Base-by-base conservation (phyloP, 768 basidiomycete species). In the Leccinum subtestaceum region DNA sequence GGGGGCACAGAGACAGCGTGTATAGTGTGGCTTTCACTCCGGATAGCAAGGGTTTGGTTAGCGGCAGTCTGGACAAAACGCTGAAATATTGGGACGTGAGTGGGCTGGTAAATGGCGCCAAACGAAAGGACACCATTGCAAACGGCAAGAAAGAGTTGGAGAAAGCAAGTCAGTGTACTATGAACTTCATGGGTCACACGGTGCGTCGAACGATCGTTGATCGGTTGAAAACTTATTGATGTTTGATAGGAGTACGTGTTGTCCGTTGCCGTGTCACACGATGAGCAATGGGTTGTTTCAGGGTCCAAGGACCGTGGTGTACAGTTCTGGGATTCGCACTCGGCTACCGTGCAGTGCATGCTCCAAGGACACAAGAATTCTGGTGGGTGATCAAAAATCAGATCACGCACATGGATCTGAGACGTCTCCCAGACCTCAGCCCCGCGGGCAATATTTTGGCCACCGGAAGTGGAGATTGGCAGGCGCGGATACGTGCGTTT, bases 291-390 rank as follows among this genome's bases (percentile, higher is more conserved):
- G 91, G 89, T 98, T 65, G 95, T 97, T 11, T 95, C 93, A 11
- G 96, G 97, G 53, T 88, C 87, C 36, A 98, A 98, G 76, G 97
- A 99, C 72, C 89, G 97, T 12, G 90, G 93, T 1, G 95, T 99
- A 56, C 93, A 95, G 72, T 94, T 96, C 71, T 93, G 91, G 88
- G 92, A 95, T 70, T 85, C 91, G 53, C 80, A 83, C 62, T 81
- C 81, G 13, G 87, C 85, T 40, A 82, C 86, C 45, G 88, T 94
- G 66, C 95, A 98, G 72, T 88, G 92, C 67, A 93, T 96, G 89
- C 79, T 99, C 32, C 95, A 98, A 71, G 87, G 72, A 12, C 80
- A 79, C 67, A 82, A 88, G 75, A 88, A 89, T 68, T 85, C 84
- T 49, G 84, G 84, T 84, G 63, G 34, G 83, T 72, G 32, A 21